Base-by-base conservation (phyloP, 176 grass and related monocot species). In the Avena atlantica region DNA sequence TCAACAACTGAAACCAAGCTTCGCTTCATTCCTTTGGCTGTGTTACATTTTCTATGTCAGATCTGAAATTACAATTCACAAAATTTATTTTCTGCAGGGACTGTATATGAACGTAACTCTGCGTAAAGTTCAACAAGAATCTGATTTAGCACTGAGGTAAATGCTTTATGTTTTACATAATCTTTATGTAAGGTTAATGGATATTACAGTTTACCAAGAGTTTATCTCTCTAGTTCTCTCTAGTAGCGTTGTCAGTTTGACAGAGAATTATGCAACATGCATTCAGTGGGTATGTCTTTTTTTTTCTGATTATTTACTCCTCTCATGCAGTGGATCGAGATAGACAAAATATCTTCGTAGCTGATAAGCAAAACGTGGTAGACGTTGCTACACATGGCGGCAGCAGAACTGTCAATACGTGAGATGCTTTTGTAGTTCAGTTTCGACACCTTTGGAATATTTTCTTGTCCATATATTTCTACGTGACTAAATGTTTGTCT, bases 81-180 rank as follows among this genome's bases (percentile, higher is more conserved):
- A 42, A 9, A 11, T 21, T 53, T 78, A 34, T 86, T 87, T 78
- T 29, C 17, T 87, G 16, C 70, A 98, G 97, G 97, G 97, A 36
- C 55, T 98, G 66, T 93, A 90, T 81, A 98, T 98, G 94, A 94
- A 89, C 25, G 67, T 96, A 86, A 87, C 76, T 77, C 85, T 69
- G 15, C 87, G 92, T 78, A 87, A 92, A 96, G 80, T 86, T 81
- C 79, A 73, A 65, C 87, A 80, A 82, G 87, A 94, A 60, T 52
- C 83, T 76, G 92, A 85, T 87, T 81, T 92, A 71, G 85, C 86
- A 80, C 55, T 85, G 70, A 93, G 92, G 89, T 95, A 93, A 86
- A 61, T 29, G 25, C 7, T 17, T 65, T 4, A 77, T 24, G 40
- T 24, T 85, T 20, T 12, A 45, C 68, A 37, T 9, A 13, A 36